Base-by-base conservation (phyloP, 768 basidiomycete genomes). In the Strobilomyces dryophilus region DNA sequence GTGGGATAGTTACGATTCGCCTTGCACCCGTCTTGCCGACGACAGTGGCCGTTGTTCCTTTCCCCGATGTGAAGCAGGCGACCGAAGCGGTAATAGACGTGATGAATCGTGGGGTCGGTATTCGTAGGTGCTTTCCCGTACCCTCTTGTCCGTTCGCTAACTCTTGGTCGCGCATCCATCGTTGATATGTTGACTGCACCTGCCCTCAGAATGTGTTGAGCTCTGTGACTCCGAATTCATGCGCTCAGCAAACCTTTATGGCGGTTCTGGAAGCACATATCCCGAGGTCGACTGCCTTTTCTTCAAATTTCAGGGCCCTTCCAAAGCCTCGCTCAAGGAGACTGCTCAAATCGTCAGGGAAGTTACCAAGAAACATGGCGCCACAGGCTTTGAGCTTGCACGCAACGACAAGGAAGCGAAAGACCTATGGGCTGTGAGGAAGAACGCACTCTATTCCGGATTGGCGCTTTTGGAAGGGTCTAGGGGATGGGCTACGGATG, bases 241-340 rank as follows among this genome's bases (percentile, higher is more conserved):
- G 79, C 68, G 73, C 32, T 79, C 85, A 6, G 76, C 78, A 36
- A 85, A 87, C 67, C 71, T 73, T 41, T 79, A 72, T 51, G 81
- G 81, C 59, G 75, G 71, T 56, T 84, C 79, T 27, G 66, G 66
- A 35, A 77, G 74, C 37, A 77, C 76, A 54, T 91, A 83, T 70
- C 79, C 79, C 1, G 81, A 79, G 49, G 73, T 72, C 26, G 89
- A 92, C 64, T 82, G 79, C 20, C 75, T 95, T 11, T 91, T 92
- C 73, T 88, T 95, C 79, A 92, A 93, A 67, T 83, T 95, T 66
- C 89, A 92, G 61, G 89, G 89, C 11, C 78, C 84, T 9, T 79
- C 83, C 1, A 71, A 74, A 1, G 71, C 76, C 2, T 77, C 83
- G 4, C 70, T 91, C n/a, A 65, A 73, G 2, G 86, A 87, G 57